Evolutionary conservation across 345 rosid species (phyloP).

Genomic region (Psidium guajava): DNA sequence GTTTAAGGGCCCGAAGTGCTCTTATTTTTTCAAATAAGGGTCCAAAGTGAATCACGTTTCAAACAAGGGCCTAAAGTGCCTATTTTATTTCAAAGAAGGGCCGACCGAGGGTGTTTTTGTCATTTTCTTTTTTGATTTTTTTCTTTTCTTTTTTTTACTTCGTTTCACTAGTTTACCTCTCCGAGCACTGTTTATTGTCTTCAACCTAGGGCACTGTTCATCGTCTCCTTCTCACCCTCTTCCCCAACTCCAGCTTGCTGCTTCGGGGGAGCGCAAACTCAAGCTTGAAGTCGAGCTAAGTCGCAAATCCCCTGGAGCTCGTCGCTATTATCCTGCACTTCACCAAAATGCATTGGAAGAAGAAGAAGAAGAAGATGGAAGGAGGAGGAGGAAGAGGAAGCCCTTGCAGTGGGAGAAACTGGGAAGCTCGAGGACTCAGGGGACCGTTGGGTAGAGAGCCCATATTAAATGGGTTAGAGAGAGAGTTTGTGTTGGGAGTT

Average conservation of each 20-base stretch:
- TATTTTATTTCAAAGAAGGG: too few relatives aligned
- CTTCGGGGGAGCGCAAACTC: slow-evolving; percentile 5
- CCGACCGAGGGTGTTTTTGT: too few relatives aligned
- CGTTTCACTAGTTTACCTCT: too few relatives aligned
- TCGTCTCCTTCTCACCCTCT: slow-evolving; percentile 16
- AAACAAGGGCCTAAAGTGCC: too few relatives aligned
- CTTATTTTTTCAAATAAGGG: too few relatives aligned
- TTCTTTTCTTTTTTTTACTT: too few relatives aligned
- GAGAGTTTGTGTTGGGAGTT: not conserved
- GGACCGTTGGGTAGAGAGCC: not conserved
- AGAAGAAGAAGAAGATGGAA: slow-evolving; percentile 1
- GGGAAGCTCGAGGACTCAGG: not conserved
- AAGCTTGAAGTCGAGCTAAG: slow-evolving; percentile 47
- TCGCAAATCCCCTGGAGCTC: slow-evolving; percentile 36
- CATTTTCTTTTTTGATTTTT: too few relatives aligned
- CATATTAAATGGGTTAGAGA: not conserved
- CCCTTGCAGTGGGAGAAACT: not conserved
- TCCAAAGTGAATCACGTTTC: too few relatives aligned
- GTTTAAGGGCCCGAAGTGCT: too few relatives aligned
- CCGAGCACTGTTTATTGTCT: too few relatives aligned
- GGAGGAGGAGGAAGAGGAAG: not conserved
- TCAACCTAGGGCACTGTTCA: too few relatives aligned
- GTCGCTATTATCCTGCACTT: slow-evolving; percentile 36
- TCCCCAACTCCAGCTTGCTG: slow-evolving; percentile 9
- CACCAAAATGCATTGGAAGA: slow-evolving; percentile 34